A percentile compares a stretch with the other conserved stretches of the same genome.
Evolutionary conservation across 2,329 filamentous ascomycete genomes (phyloP).

Genomic region (Capronia americana): DNA sequence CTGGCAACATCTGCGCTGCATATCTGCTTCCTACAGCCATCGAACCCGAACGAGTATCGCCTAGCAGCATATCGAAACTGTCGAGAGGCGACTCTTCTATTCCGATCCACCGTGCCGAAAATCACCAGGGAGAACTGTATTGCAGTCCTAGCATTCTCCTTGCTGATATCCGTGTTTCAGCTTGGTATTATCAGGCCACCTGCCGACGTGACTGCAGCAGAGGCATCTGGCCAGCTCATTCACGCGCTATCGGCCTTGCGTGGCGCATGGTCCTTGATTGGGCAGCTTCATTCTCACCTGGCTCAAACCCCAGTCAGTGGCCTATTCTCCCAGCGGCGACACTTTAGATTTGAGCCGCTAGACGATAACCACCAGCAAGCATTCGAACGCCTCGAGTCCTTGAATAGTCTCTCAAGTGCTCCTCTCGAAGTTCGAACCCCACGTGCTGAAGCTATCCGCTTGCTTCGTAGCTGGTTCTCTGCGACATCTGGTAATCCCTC

Average conservation of each 20-base stretch:
- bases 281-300: slow-evolving; percentile 9
- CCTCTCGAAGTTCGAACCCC: not conserved
- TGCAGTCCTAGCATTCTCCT: slow-evolving; percentile 12
- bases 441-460: slow-evolving; percentile 1
- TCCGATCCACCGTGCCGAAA: slow-evolving; percentile 6
- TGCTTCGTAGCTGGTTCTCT: slow-evolving; percentile 2
- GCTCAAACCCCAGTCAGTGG: slow-evolving; percentile 6
- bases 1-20: slow-evolving; percentile 18
- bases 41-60: slow-evolving; percentile 4
- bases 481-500: slow-evolving; percentile 7
- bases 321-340: slow-evolving; percentile 4
- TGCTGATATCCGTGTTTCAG: slow-evolving; percentile 18
- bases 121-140: slow-evolving; percentile 15
- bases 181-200: not conserved
- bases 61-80: slow-evolving; percentile 6
- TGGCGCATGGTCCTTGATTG: slow-evolving; percentile 13
- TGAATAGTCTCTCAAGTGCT: slow-evolving; percentile 5
- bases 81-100: slow-evolving; percentile 9
- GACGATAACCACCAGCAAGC: slow-evolving; percentile 1
- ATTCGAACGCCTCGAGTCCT: slow-evolving; percentile 6
- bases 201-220: slow-evolving; percentile 1
- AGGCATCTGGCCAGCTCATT: not conserved
- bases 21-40: slow-evolving; percentile 9
- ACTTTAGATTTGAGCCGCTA: not conserved
- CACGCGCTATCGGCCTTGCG: slow-evolving; percentile 10